phyloP scores from a whole-genome alignment of 805 yeast species.

The Metschnikowia aberdeeniae region DNA sequence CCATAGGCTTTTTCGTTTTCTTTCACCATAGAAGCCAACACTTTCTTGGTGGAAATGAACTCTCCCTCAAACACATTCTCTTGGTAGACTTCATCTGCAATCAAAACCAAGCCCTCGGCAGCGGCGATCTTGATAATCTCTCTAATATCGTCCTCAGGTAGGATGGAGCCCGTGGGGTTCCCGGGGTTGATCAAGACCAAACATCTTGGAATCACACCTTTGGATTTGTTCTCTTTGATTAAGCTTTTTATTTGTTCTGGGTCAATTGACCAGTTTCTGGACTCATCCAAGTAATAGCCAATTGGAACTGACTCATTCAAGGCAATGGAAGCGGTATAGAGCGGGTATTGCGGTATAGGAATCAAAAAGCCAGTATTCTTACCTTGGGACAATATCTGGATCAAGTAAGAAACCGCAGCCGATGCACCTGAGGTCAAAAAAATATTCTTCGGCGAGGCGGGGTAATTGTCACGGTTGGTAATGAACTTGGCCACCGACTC shows the following conservation, averaged over 20 bases:
- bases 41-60: slow-evolving; percentile 81
- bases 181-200: slow-evolving; percentile 97
- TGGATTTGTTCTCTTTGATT: slow-evolving; percentile 43
- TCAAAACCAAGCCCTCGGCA: slow-evolving; percentile 73
- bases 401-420: slow-evolving; percentile 77
- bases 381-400: slow-evolving; percentile 67
- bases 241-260: slow-evolving; percentile 57
- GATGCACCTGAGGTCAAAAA: slow-evolving; percentile 94
- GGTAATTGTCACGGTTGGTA: slow-evolving; percentile 65
- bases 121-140: slow-evolving; percentile 79
- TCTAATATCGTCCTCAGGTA: slow-evolving; percentile 60
- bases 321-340: slow-evolving; percentile 92
- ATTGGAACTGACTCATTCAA: slow-evolving; percentile 77
- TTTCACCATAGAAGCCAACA: slow-evolving; percentile 59
- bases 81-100: slow-evolving; percentile 98
- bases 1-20: slow-evolving; percentile 52
- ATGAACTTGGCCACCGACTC: slow-evolving; percentile 80
- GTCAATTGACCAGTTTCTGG: slow-evolving; percentile 78
- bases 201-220: slow-evolving; percentile 65
- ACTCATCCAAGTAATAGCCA: slow-evolving; percentile 83
- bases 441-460: slow-evolving; percentile 64
- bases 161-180: slow-evolving; percentile 92
- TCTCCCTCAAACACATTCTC: slow-evolving; percentile 81
- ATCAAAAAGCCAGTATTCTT: slow-evolving; percentile 73
- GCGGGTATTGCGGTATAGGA: slow-evolving; percentile 97